Evolutionary conservation across 2,329 filamentous ascomycete genomes (phyloP).

Genomic region (Lojkania enalia): DNA sequence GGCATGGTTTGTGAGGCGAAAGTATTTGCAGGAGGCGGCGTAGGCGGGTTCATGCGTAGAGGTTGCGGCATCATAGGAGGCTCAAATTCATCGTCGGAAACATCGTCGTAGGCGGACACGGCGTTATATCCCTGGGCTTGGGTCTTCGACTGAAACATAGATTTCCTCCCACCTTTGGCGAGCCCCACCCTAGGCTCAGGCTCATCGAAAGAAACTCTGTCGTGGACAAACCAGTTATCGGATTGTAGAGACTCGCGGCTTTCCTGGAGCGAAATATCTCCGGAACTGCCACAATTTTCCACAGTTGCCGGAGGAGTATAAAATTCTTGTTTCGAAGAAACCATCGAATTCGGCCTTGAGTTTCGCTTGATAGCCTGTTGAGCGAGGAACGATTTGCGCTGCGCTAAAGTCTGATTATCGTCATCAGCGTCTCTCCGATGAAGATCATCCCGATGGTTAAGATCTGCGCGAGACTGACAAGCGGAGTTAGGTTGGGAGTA

Average conservation of each 20-base stretch:
- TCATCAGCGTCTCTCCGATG: conserved; percentile 27
- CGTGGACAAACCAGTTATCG: conserved; percentile 54
- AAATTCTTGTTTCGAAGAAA: conserved; percentile 37
- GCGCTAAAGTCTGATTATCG: conserved; percentile 36
- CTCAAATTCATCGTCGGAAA: conserved; percentile 32
- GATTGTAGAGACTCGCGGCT: conserved; percentile 44
- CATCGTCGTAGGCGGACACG: conserved; percentile 31
- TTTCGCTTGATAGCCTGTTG: conserved; percentile 40
- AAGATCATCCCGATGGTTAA: conserved; percentile 40
- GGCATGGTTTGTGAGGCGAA: conserved; percentile 13
- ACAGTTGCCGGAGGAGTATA: conserved; percentile 32
- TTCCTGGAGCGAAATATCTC: conserved; percentile 35
- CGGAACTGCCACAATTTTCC: conserved; percentile 20
- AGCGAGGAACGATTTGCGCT: conserved; percentile 39
- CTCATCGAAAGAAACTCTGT: conserved; percentile 20
- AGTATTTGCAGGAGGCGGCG: conserved; percentile 37
- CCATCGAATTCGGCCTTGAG: conserved; percentile 31
- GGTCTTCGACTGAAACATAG: conserved; percentile 31
- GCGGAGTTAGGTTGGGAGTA: conserved; percentile 41
- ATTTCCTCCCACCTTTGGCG: conserved; percentile 22
- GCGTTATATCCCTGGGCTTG: conserved; percentile 30
- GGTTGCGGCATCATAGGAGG: conserved; percentile 45
- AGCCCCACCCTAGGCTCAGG: conserved; percentile 14
- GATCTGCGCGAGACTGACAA: conserved; percentile 43
- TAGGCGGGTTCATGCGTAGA: conserved; percentile 54